Base-by-base conservation (phyloP, 2,329 filamentous ascomycete species). In the Bimuria novae-zelandiae region DNA sequence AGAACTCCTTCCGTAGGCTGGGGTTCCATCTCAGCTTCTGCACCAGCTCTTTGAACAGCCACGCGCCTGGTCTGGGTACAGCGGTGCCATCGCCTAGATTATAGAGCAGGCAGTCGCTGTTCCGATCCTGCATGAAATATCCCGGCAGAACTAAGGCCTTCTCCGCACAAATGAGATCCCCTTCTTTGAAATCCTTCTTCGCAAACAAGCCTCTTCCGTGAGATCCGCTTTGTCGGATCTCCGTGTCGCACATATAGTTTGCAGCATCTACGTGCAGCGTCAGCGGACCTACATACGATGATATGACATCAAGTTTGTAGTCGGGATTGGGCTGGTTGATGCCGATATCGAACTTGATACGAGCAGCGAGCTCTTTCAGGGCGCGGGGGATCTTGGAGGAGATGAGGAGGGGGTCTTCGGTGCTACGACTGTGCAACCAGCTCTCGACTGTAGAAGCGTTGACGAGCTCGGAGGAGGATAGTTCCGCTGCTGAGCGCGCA, bases 141-240 rank as follows among this genome's bases (percentile, higher is more conserved):
- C 68, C 70, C 54, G 63, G 63, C 0, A 66, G 48, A 3, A 59
- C 62, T 37, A 84, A 83, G 0, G 82, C 81, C 54, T 84, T 85
- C 56, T 85, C 82, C 27, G 80, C 84, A 0, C 83, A 58, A 0
- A 85, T 65, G 3, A 84, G 69, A 4, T 84, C 79, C 0, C 82
- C 82, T 0, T 77, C 76, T 42, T 74, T 74, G 16, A 84, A 79
- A 0, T 68, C 61, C 16, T 69, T 64, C 1, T 75, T 81, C 0
- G 78, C 80, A 57, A 84, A 85, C 0, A 84, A 63, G 0, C 82
- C 82, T 1, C 75, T 72, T 1, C 80, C 81, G 12, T 75, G 71
- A 7, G 64, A 73, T 1, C 60, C 59, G 0, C 77, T 76, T 5
- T 60, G 21, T 7, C 68, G 73, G 0, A 83, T 59, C 43, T 72